A percentile compares a stretch with the other conserved stretches of the same genome.
These are phyloP conservation scores for Sambucus nigra DNA, from an alignment of 129 eudicot genomes.

Conservation along the genomic window DNA sequence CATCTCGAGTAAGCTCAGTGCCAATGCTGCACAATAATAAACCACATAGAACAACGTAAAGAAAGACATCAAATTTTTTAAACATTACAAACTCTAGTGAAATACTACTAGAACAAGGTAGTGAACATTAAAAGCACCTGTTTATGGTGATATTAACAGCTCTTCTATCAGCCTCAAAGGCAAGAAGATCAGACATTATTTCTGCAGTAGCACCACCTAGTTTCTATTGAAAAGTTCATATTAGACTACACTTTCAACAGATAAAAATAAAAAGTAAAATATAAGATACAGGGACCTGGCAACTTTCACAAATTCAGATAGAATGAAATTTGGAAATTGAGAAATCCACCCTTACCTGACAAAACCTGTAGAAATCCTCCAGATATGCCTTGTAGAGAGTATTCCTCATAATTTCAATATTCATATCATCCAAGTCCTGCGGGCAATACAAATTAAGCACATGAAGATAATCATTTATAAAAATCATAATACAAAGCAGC, in stretches of 20 bases:
- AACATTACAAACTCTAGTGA: not conserved
- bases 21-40: slow-evolving; percentile 61
- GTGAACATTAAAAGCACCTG: slow-evolving; percentile 35
- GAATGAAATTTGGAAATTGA: too few species aligned
- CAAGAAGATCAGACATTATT: too few species aligned
- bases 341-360: slow-evolving; percentile 51
- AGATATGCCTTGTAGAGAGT: slow-evolving; percentile 99
- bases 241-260: too few species aligned
- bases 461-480: too few species aligned
- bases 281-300: too few species aligned
- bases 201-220: too few species aligned
- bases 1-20: slow-evolving; percentile 93
- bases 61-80: not conserved
- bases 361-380: slow-evolving; percentile 85
- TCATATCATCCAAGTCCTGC: slow-evolving; percentile 97
- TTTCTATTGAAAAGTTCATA: too few species aligned
- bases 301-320: too few species aligned
- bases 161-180: too few species aligned
- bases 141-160: slow-evolving; percentile 94
- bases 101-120: slow-evolving; percentile 8
- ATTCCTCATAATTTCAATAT: too few species aligned
- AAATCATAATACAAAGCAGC: too few species aligned
- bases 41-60: not conserved
- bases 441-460: not conserved
- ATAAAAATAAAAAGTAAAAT: too few species aligned